These are phyloP conservation scores for Salix koriyanagi DNA, from an alignment of 345 rosid species.

Conservation along the genomic window DNA sequence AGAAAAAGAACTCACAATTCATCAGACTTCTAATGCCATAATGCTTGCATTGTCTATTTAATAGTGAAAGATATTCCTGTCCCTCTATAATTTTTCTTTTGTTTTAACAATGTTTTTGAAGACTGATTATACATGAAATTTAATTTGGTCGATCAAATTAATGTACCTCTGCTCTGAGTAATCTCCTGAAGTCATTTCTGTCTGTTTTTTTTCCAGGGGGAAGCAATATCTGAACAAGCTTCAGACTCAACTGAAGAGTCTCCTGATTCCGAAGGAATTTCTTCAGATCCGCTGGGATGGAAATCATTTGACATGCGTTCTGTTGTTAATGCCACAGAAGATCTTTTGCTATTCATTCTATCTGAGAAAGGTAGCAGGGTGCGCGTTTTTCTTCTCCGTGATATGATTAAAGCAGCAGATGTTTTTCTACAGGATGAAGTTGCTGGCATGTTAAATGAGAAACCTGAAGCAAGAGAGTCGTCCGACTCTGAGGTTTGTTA, in stretches of 20 bases:
- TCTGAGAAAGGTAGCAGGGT: conserved; percentile 80
- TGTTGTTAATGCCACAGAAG: conserved; percentile 90
- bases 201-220: conserved; percentile 44
- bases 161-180: neutral
- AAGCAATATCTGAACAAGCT: conserved; percentile 86
- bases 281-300: conserved; percentile 44
- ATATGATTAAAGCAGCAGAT: conserved; percentile 66
- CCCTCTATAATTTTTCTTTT: no score
- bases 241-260: conserved; percentile 44
- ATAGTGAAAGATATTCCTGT: neutral
- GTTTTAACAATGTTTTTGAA: no score
- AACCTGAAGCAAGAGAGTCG: conserved; percentile 17
- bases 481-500: conserved; percentile 43
- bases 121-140: neutral
- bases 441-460: conserved; percentile 30
- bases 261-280: conserved; percentile 22
- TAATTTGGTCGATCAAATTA: neutral
- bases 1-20: neutral
- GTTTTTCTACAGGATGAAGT: conserved; percentile 49
- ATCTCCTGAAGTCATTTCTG: neutral
- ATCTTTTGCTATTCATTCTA: conserved; percentile 70
- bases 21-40: neutral
- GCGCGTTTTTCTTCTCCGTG: conserved; percentile 69
- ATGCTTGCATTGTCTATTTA: neutral
- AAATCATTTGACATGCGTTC: conserved; percentile 84